These are phyloP conservation scores for Buddleja alternifolia DNA, from an alignment of 257 asterid species.

Conservation along the genomic window DNA sequence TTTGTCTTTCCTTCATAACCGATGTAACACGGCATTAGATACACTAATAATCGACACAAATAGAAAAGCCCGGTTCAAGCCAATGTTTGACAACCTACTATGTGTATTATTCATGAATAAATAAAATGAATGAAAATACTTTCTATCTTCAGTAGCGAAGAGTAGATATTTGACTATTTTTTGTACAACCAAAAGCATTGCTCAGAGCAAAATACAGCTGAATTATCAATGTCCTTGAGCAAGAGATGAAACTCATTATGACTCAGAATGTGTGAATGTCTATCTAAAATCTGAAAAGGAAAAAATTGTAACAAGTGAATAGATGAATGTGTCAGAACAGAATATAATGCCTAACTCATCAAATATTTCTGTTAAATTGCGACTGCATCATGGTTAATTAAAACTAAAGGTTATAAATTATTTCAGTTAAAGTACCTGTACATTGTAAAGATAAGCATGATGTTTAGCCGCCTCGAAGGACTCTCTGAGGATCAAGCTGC, in stretches of 20 bases:
- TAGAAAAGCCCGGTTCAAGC: not conserved
- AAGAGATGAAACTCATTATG: not conserved
- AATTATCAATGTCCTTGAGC: not conserved
- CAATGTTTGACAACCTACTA: not conserved
- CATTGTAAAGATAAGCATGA: conserved; percentile 42
- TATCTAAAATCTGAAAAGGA: not conserved
- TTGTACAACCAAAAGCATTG: conserved; percentile 1
- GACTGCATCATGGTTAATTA: not conserved
- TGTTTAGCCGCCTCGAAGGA: conserved; percentile 71
- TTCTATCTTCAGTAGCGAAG: not conserved
- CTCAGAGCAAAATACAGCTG: not conserved
- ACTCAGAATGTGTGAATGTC: conserved; percentile 7
- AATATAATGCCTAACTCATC: not conserved
- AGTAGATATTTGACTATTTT: not conserved
- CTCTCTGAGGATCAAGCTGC: conserved; percentile 93
- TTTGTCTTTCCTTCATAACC: too few relatives aligned
- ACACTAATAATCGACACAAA: too few relatives aligned
- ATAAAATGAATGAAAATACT: not conserved
- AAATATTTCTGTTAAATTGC: not conserved
- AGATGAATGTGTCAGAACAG: not conserved
- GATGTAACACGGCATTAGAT: too few relatives aligned
- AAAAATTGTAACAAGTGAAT: too few relatives aligned
- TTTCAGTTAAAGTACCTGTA: conserved; percentile 49
- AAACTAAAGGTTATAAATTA: conserved; percentile 4
- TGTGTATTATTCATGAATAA: not conserved